A percentile compares a stretch with the other conserved stretches of the same genome.
phyloP scores from a whole-genome alignment of 345 rosid genomes.

The Aegle marmelos region DNA sequence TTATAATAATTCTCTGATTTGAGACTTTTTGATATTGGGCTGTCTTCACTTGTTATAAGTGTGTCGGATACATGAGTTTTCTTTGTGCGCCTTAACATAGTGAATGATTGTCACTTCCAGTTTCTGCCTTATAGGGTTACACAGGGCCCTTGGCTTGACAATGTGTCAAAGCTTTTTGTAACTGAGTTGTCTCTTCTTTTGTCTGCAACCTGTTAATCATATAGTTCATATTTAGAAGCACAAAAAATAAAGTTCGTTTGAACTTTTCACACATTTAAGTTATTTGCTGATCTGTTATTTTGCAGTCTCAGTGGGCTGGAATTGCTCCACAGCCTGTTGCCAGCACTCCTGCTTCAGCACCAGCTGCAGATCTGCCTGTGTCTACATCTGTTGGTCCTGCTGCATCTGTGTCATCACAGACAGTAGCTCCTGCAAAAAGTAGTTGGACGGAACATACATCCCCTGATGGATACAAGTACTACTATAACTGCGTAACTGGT shows the following conservation, averaged over 20 bases:
- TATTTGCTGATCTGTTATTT: slow-evolving; percentile 15
- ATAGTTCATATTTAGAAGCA: not conserved
- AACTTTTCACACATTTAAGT: not conserved
- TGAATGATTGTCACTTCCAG: not conserved
- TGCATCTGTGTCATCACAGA: slow-evolving; percentile 33
- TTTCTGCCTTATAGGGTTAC: not conserved
- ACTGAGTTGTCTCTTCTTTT: not conserved
- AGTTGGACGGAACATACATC: slow-evolving; percentile 97
- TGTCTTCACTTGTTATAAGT: not conserved
- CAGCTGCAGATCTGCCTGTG: slow-evolving; percentile 44
- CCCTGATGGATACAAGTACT: slow-evolving; percentile 96
- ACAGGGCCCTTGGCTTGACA: not conserved
- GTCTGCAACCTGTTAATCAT: not conserved
- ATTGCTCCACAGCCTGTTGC: slow-evolving; percentile 39
- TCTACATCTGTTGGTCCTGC: slow-evolving; percentile 36
- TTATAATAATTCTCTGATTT: not conserved
- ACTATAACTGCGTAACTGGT: slow-evolving; percentile 69
- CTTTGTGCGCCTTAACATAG: not conserved
- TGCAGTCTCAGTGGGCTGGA: slow-evolving; percentile 60
- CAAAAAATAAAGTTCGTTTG: not conserved
- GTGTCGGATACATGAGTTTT: not conserved
- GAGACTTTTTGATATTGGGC: not conserved
- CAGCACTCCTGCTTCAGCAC: slow-evolving; percentile 40
- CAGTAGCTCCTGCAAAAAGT: slow-evolving; percentile 51
- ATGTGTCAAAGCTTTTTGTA: not conserved